A percentile compares a stretch with the other conserved stretches of the same genome.
Evolutionary conservation across 768 basidiomycete species (phyloP).

Genomic region (Leccinum fibrillosum): DNA sequence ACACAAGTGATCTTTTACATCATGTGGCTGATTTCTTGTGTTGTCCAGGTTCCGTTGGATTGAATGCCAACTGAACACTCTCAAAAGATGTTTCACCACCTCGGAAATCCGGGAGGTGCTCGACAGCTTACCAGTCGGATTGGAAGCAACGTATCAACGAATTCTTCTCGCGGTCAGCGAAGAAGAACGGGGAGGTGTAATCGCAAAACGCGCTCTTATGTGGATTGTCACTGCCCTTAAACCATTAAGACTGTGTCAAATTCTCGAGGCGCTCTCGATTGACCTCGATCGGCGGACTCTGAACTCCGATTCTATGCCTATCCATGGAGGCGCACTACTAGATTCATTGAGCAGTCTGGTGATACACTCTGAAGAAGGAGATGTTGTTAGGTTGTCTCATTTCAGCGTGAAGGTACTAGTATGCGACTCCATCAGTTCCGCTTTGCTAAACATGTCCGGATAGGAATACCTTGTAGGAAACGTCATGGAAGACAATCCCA

Average conservation of each 20-base stretch:
- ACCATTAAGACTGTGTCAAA: background rate
- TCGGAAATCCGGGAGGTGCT: background rate
- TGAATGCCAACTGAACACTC: background rate
- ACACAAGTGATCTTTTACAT: background rate
- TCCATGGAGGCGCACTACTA: background rate
- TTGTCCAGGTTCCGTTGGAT: background rate
- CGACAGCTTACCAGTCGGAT: background rate
- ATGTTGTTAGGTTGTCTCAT: background rate
- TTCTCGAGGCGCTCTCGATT: background rate
- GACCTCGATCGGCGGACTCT: background rate
- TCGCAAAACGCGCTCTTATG: background rate
- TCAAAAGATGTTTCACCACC: background rate
- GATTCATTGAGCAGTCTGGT: background rate
- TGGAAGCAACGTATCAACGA: background rate
- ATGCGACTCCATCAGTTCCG: accelerated
- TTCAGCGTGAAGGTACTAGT: background rate
- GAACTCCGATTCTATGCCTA: background rate
- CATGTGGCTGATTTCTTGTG: background rate
- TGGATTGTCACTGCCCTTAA: background rate
- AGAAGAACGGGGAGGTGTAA: background rate
- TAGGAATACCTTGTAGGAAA: too few species aligned
- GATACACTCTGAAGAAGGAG: background rate
- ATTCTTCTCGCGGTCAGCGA: background rate
- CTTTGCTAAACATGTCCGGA: too few species aligned
- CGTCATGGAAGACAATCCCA: too few species aligned